A percentile compares a stretch with the other conserved stretches of the same genome.
These are phyloP conservation scores for Serendipita sp. DNA, from an alignment of 768 basidiomycete species.

Conservation along the genomic window DNA sequence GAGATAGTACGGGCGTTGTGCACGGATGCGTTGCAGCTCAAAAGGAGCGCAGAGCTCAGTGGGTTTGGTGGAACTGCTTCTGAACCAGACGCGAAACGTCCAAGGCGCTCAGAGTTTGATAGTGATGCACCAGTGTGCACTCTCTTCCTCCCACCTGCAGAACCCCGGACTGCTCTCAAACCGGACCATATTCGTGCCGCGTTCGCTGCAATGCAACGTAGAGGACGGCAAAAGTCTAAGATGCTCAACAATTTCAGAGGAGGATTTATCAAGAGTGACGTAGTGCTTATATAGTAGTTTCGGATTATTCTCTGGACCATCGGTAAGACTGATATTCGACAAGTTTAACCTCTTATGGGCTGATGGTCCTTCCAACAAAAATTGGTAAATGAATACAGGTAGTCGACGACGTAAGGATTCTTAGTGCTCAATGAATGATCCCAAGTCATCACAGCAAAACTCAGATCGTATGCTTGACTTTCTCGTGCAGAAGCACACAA, in stretches of 20 bases:
- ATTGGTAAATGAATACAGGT: too few species aligned
- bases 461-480: too few species aligned
- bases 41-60: slow-evolving; percentile 50
- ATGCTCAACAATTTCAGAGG: slow-evolving; percentile 3
- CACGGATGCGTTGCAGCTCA: slow-evolving; percentile 71
- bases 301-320: background rate
- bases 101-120: slow-evolving; percentile 37
- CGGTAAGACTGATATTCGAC: too few species aligned
- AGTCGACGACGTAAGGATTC: too few species aligned
- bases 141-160: slow-evolving; percentile 66
- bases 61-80: slow-evolving; percentile 21
- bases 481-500: too few species aligned
- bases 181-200: slow-evolving; percentile 87
- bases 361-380: too few species aligned
- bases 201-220: slow-evolving; percentile 71
- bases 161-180: slow-evolving; percentile 58
- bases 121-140: slow-evolving; percentile 45
- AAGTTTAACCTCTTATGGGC: too few species aligned
- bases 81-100: slow-evolving; percentile 25
- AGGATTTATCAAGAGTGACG: background rate
- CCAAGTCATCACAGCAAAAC: too few species aligned
- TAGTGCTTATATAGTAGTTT: background rate
- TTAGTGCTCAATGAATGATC: too few species aligned
- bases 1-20: slow-evolving; percentile 93
- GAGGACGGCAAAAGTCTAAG: background rate